Conservation (phyloP, 768 basidiomycete species). For the Dictyophora rubrovolvata region DNA sequence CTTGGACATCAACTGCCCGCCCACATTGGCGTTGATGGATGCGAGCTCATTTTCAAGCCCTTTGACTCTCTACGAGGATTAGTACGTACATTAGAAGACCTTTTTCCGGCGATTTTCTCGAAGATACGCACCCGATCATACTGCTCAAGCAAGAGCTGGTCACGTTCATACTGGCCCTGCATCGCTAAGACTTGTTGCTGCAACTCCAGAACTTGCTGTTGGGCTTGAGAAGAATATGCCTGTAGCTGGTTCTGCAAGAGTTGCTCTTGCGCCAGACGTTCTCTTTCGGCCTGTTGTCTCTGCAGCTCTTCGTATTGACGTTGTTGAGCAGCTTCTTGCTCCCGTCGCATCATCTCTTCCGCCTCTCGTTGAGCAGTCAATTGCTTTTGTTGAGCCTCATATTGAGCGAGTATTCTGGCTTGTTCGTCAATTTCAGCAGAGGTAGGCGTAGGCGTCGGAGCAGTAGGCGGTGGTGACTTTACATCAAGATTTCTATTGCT, state of each 20-base stretch:
- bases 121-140: slow-evolving; percentile 73
- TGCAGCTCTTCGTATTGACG: slow-evolving; percentile 87
- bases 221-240: slow-evolving; percentile 69
- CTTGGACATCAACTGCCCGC: slow-evolving; percentile 80
- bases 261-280: slow-evolving; percentile 82
- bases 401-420: slow-evolving; percentile 88
- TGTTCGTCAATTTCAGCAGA: slow-evolving; percentile 76
- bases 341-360: slow-evolving; percentile 72
- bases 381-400: slow-evolving; percentile 90
- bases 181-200: slow-evolving; percentile 87
- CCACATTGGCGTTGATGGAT: slow-evolving; percentile 64
- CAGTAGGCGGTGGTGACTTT: slow-evolving; percentile 54
- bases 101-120: not conserved
- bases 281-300: slow-evolving; percentile 75
- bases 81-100: slow-evolving; percentile 4
- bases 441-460: slow-evolving; percentile 61
- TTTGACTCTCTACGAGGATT: slow-evolving; percentile 69
- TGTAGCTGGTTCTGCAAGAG: slow-evolving; percentile 75
- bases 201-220: slow-evolving; percentile 67
- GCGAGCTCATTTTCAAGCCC: slow-evolving; percentile 83
- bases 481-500: slow-evolving; percentile 39
- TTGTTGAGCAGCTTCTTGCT: slow-evolving; percentile 69
- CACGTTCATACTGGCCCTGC: slow-evolving; percentile 95
- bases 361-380: slow-evolving; percentile 71
- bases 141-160: slow-evolving; percentile 94